phyloP scores from a whole-genome alignment of 176 grass and related monocot genomes.

The Hsuehochloa calcarea region DNA sequence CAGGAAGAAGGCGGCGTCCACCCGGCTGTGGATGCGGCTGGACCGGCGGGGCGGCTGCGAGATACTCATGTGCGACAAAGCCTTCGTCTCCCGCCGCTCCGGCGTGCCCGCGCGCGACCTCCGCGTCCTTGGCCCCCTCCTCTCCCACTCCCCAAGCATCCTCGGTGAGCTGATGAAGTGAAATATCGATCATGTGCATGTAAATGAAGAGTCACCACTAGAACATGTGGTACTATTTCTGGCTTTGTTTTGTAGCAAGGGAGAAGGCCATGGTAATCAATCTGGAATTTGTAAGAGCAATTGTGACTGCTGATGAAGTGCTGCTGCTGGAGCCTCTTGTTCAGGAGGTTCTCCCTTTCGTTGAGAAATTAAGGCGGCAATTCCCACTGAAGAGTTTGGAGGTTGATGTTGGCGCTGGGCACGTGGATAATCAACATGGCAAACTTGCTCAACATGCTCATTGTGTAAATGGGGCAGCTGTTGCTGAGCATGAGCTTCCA shows the following conservation, averaged over 20 bases:
- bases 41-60: conserved; percentile 69
- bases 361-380: conserved; percentile 66
- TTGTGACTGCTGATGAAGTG: conserved; percentile 78
- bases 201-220: background rate
- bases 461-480: conserved; percentile 19
- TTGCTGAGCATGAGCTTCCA: conserved; percentile 67
- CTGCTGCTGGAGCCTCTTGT: conserved; percentile 72
- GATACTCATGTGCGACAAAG: conserved; percentile 83
- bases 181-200: background rate
- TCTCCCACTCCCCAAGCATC: conserved; percentile 94
- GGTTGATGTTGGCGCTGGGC: conserved; percentile 13
- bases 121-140: conserved; percentile 79
- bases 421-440: conserved; percentile 13
- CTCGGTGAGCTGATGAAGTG: conserved; percentile 57
- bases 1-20: conserved; percentile 68
- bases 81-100: conserved; percentile 56
- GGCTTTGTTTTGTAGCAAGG: conserved; percentile 55
- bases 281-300: conserved; percentile 78
- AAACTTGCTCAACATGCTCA: background rate
- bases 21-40: conserved; percentile 80
- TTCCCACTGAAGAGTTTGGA: conserved; percentile 48
- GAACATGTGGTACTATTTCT: conserved; percentile 6
- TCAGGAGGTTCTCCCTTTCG: conserved; percentile 86
- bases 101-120: conserved; percentile 70
- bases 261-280: conserved; percentile 96